These are phyloP conservation scores for Fusarium pseudocircinatum DNA, from an alignment of 2,329 filamentous ascomycete species.

Conservation along the genomic window DNA sequence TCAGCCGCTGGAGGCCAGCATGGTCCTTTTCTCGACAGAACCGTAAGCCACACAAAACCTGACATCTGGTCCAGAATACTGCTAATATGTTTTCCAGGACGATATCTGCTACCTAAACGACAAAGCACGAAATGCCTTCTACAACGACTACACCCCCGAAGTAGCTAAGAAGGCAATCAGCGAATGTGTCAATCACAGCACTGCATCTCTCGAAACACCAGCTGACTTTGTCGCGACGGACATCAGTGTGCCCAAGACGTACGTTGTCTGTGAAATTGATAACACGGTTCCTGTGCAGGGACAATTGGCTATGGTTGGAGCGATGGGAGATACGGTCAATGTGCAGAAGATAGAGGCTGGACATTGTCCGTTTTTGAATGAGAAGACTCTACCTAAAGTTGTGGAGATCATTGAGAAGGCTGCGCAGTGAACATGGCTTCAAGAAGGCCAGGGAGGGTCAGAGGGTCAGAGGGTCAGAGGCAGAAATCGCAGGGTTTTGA, in stretches of 20 bases:
- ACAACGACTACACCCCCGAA: neutral
- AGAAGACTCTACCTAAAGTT: neutral
- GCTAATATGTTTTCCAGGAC: neutral
- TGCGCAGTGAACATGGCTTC: accelerated
- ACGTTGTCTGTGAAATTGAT: constrained; percentile 42
- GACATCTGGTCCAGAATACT: accelerated
- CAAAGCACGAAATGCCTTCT: neutral
- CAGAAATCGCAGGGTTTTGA: no score
- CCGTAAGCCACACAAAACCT: neutral
- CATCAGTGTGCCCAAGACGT: constrained; percentile 38
- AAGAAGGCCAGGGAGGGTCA: accelerated
- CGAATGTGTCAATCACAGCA: constrained; percentile 25
- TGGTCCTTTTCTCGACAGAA: constrained; percentile 3
- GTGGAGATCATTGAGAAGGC: neutral
- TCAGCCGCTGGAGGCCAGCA: neutral
- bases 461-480: no score
- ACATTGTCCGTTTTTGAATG: neutral
- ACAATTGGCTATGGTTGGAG: constrained; percentile 36
- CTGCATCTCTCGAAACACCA: constrained; percentile 19
- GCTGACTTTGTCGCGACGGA: constrained; percentile 36
- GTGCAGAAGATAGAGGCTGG: neutral
- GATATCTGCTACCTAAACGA: constrained; percentile 9
- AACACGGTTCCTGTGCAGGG: constrained; percentile 22
- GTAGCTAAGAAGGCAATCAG: neutral
- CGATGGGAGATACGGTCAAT: neutral